Conservation (phyloP, 1,284 basidiomycete genomes). For the Boletus semigastroideus region DNA sequence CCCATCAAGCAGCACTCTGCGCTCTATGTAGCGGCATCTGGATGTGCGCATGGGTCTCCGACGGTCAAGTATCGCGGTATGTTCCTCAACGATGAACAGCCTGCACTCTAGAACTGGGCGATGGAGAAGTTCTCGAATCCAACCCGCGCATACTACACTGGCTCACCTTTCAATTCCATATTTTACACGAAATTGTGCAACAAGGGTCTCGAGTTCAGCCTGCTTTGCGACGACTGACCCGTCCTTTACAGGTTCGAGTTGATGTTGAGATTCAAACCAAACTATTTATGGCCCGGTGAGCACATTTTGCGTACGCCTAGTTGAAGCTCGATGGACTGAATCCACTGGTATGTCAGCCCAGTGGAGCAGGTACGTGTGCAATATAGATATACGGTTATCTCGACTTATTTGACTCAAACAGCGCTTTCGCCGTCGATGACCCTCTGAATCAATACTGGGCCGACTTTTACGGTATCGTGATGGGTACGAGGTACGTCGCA, state of each 20-base stretch:
- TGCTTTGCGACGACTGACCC: not conserved
- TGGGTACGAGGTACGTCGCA: conserved; percentile 51
- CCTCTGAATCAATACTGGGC: conserved; percentile 57
- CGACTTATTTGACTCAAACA: conserved; percentile 31
- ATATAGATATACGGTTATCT: not conserved
- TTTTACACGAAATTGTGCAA: not conserved
- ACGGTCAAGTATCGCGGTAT: conserved; percentile 69
- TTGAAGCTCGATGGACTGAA: not conserved
- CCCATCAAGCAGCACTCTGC: not conserved
- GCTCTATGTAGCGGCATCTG: not conserved
- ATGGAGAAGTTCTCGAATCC: not conserved
- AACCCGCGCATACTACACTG: not conserved
- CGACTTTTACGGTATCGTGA: conserved; percentile 50
- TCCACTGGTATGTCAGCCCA: not conserved
- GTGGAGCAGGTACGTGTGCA: conserved; percentile 33
- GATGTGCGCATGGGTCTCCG: not conserved
- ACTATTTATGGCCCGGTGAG: not conserved
- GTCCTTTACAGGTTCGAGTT: not conserved
- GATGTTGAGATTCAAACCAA: conserved; percentile 1
- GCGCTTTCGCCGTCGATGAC: conserved; percentile 70
- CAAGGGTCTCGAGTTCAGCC: not conserved
- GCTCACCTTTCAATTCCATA: not conserved
- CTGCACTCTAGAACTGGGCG: not conserved
- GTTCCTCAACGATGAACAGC: not conserved
- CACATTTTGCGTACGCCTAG: not conserved